Conservation (phyloP, 2,329 filamentous ascomycete species). For the Canariomyces notabilis region DNA sequence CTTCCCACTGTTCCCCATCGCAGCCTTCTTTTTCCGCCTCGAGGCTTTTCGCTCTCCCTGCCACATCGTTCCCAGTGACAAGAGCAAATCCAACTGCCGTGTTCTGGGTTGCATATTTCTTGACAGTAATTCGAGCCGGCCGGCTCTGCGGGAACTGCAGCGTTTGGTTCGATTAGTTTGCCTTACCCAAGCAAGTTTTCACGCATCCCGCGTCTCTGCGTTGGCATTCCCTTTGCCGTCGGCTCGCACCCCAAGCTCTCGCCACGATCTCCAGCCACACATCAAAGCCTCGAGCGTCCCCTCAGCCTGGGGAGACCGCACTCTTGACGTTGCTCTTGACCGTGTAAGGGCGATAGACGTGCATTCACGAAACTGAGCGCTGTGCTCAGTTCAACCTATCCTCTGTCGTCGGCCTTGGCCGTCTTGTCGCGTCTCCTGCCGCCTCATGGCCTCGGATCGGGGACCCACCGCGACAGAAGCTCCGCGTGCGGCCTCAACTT, state of each 20-base stretch:
- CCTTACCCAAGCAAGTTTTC: not conserved
- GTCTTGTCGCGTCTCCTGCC: slow-evolving; percentile 6
- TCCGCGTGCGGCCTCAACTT: slow-evolving; percentile 35
- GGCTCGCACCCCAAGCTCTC: slow-evolving; percentile 25
- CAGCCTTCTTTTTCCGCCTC: slow-evolving; percentile 13
- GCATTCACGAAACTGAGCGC: slow-evolving; percentile 11
- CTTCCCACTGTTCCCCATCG: slow-evolving; percentile 10
- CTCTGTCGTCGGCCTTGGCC: not conserved
- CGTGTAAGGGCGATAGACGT: slow-evolving; percentile 13
- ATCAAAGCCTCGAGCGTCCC: slow-evolving; percentile 21
- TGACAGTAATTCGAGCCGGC: not conserved
- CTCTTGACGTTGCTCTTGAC: slow-evolving; percentile 21
- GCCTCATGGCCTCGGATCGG: slow-evolving; percentile 50
- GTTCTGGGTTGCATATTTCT: slow-evolving; percentile 1
- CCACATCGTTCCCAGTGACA: slow-evolving; percentile 1
- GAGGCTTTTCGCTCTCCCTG: slow-evolving; percentile 14
- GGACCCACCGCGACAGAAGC: slow-evolving; percentile 49
- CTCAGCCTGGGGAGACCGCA: slow-evolving; percentile 25
- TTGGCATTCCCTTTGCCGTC: slow-evolving; percentile 8
- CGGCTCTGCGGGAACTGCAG: not conserved
- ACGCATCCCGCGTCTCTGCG: slow-evolving; percentile 3
- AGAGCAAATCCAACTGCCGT: not conserved
- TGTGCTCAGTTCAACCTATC: slow-evolving; percentile 3
- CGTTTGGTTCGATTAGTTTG: slow-evolving; percentile 6
- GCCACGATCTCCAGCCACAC: slow-evolving; percentile 35